A percentile compares a stretch with the other conserved stretches of the same genome.
These are phyloP conservation scores for Xylaria longipes DNA, from an alignment of 495 filamentous ascomycete species.

Conservation along the genomic window DNA sequence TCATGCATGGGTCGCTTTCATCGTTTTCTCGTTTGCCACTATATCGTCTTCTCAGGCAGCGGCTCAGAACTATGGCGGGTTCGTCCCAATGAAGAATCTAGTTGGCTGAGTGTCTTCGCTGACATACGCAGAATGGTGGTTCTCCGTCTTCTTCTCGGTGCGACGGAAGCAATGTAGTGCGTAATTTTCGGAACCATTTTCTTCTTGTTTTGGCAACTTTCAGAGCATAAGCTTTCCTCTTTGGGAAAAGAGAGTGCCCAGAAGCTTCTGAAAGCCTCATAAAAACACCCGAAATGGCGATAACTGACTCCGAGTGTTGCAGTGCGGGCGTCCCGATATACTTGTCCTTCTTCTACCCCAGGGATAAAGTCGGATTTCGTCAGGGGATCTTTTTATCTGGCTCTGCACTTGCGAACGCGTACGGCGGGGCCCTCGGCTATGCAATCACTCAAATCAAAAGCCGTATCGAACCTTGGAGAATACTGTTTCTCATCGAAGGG, in stretches of 20 bases:
- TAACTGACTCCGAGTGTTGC: no score
- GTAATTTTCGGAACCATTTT: no score
- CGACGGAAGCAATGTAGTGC: slow-evolving; percentile 33
- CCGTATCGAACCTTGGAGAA: slow-evolving; percentile 76
- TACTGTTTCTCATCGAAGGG: slow-evolving; percentile 73
- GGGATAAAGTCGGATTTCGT: slow-evolving; percentile 76
- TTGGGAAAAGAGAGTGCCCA: no score
- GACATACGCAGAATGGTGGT: slow-evolving; percentile 16
- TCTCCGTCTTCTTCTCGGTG: slow-evolving; percentile 35
- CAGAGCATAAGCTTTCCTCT: no score
- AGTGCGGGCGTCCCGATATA: slow-evolving; percentile 46
- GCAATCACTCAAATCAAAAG: slow-evolving; percentile 74
- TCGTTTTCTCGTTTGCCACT: slow-evolving; percentile 76
- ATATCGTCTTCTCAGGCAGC: slow-evolving; percentile 73
- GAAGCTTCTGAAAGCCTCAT: no score
- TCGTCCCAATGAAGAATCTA: slow-evolving; percentile 75
- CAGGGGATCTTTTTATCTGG: slow-evolving; percentile 82
- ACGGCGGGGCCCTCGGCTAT: slow-evolving; percentile 72
- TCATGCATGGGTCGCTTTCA: slow-evolving; percentile 70
- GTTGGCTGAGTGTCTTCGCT: slow-evolving; percentile 68
- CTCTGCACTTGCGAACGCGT: slow-evolving; percentile 74
- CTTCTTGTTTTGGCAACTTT: no score
- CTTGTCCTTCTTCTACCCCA: slow-evolving; percentile 75
- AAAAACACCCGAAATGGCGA: no score
- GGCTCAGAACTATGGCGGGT: slow-evolving; percentile 70